phyloP scores from a whole-genome alignment of 768 basidiomycete species.

The Boletus insuetus region DNA sequence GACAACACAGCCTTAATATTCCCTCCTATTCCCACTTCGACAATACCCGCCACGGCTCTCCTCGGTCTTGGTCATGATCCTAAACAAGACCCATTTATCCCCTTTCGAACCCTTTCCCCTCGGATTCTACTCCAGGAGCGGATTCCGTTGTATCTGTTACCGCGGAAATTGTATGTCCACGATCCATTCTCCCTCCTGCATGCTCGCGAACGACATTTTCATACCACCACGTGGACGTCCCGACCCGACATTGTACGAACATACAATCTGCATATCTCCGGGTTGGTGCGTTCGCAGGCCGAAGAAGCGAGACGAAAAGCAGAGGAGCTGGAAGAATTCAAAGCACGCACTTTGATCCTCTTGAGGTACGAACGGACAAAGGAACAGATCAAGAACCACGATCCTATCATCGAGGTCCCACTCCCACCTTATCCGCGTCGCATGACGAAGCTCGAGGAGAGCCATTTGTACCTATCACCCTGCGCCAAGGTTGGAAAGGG shows the following conservation, averaged over 20 bases:
- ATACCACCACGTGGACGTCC: conserved; percentile 24
- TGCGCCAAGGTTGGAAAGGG: conserved; percentile 39
- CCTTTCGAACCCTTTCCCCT: conserved; percentile 27
- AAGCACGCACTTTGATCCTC: conserved; percentile 18
- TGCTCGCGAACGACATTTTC: background rate
- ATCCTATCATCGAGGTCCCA: conserved; percentile 29
- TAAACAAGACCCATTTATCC: conserved; percentile 39
- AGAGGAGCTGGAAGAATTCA: conserved; percentile 10
- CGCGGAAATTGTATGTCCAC: conserved; percentile 42
- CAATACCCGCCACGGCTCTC: conserved; percentile 15
- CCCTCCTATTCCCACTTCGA: background rate
- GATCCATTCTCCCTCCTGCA: conserved; percentile 39
- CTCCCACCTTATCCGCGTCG: conserved; percentile 26
- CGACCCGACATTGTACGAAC: conserved; percentile 30
- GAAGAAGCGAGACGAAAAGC: conserved; percentile 7
- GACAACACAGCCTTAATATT: background rate
- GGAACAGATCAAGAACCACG: conserved; percentile 23
- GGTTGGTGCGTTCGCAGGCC: background rate
- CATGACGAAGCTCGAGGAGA: conserved; percentile 32
- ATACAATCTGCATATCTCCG: conserved; percentile 28
- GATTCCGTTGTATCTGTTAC: conserved; percentile 36
- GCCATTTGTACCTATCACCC: conserved; percentile 50
- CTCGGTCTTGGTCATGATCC: conserved; percentile 39
- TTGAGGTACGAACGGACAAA: conserved; percentile 17
- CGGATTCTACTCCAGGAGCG: conserved; percentile 33